Base-by-base conservation (phyloP, 1,284 basidiomycete species). In the Cutaneotrichosporon cavernicola region DNA sequence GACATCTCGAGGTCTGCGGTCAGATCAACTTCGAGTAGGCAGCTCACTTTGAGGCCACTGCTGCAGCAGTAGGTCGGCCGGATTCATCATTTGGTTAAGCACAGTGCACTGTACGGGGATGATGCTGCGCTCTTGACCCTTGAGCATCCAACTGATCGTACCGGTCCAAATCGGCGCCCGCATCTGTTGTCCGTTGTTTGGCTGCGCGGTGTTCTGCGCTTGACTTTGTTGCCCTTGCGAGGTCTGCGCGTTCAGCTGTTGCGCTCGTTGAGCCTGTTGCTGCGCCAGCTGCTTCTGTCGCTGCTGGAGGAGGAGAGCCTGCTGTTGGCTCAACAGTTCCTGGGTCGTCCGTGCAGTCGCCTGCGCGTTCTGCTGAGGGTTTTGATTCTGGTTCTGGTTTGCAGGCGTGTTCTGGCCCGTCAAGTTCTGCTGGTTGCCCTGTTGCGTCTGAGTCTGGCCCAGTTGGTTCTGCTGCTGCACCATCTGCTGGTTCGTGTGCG, bases 41-140 rank as follows among this genome's bases (percentile, higher is more conserved):
- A n/a, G 61, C 65, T 49, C 53, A 66, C 64, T 66, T n/a, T 56
- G 38, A 5, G 68, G 68, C 68, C 68, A 69, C 46, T 40, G 36
- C 43, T 49, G 57, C 40, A 62, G 56, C 56, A 61, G 58, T 22
- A 66, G 47, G 36, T 63, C 64, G 52, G 22, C 51, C 4, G 60
- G 38, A 52, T 62, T 65, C 14, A 62, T 46, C 16, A 43, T 13
- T n/a, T 58, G 46, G 32, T 56, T 61, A 32, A 68, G 38, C 38
- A 68, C 43, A 38, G 57, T 34, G 52, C 67, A 68, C 52, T 65
- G 58, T 22, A 65, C 64, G 2, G 67, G 67, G 26, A 68, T 68
- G 53, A 65, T 58, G 56, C 53, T 58, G 50, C 62, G 63, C 31
- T 67, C 64, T 31, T 57, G 43, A 1, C 49, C 52, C 57, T 58